Conservation (phyloP, 495 filamentous ascomycete genomes). For the Annulohypoxylon stygium region DNA sequence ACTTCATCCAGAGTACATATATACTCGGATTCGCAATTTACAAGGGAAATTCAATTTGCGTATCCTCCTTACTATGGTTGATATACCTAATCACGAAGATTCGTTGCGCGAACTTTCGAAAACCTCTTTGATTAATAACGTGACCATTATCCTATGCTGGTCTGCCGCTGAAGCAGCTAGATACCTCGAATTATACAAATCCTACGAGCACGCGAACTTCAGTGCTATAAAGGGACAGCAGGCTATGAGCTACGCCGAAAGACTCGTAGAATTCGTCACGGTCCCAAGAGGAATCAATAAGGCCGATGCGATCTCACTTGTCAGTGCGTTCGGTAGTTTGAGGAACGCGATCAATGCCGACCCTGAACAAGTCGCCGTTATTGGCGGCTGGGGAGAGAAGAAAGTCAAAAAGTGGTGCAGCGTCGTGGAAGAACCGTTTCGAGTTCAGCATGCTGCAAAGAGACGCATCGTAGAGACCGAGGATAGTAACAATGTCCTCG, state of each 20-base stretch:
- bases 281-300: conserved; percentile 92
- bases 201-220: conserved; percentile 86
- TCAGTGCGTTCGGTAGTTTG: conserved; percentile 88
- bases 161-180: conserved; percentile 90
- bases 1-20: conserved; percentile 97
- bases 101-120: conserved; percentile 85
- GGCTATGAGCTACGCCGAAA: conserved; percentile 83
- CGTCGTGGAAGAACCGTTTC: conserved; percentile 85
- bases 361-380: conserved; percentile 82
- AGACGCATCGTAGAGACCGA: conserved; percentile 53
- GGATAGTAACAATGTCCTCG: conserved; percentile 34
- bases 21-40: conserved; percentile 85
- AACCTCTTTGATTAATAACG: conserved; percentile 85
- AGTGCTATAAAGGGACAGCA: conserved; percentile 85
- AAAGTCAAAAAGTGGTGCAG: conserved; percentile 88
- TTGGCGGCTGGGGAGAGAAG: conserved; percentile 94
- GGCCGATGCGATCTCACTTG: conserved; percentile 88
- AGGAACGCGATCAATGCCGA: conserved; percentile 87
- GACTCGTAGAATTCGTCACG: conserved; percentile 93
- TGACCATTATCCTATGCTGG: conserved; percentile 94
- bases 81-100: conserved; percentile 89
- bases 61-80: conserved; percentile 88
- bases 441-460: conserved; percentile 76
- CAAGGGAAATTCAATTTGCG: conserved; percentile 86
- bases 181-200: conserved; percentile 95